Evolutionary conservation across 441 rosid species (phyloP).

Genomic region (Adansonia gregorii): DNA sequence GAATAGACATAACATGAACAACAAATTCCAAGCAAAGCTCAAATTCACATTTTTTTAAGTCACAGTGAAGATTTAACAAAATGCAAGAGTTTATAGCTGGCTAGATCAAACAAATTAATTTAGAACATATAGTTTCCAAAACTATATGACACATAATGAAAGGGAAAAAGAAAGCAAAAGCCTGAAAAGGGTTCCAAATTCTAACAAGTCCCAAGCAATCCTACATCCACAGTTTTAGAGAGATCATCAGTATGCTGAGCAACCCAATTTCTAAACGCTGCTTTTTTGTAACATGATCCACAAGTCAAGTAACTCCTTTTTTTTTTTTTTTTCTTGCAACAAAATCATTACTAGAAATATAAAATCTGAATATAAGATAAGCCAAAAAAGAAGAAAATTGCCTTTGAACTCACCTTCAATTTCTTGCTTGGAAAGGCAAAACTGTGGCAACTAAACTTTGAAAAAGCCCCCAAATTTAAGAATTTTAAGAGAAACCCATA

Average conservation of each 20-base stretch:
- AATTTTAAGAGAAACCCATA: not conserved
- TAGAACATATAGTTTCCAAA: not conserved
- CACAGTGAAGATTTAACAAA: not conserved
- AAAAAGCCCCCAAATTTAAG: not conserved
- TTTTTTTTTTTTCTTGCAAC: not conserved
- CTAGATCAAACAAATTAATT: not conserved
- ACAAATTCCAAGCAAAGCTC: not conserved
- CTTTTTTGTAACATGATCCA: slow-evolving; percentile 2
- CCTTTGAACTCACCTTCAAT: slow-evolving; percentile 22
- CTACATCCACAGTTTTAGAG: not conserved
- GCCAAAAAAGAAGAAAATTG: not conserved
- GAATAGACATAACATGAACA: not conserved
- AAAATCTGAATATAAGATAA: not conserved
- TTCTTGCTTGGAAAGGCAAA: slow-evolving; percentile 4
- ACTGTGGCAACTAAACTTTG: slow-evolving; percentile 15
- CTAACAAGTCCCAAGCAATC: not conserved
- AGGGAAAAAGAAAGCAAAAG: not conserved
- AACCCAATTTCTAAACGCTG: slow-evolving; percentile 7
- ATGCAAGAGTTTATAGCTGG: not conserved
- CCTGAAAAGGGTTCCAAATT: not conserved
- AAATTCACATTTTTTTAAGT: not conserved
- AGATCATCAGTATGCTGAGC: not conserved
- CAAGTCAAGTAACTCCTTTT: slow-evolving; percentile 2
- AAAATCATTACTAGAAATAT: not conserved
- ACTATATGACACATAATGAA: not conserved